Conservation (phyloP, 192 early-diverging fungal species). For the Coemansia sp. region DNA sequence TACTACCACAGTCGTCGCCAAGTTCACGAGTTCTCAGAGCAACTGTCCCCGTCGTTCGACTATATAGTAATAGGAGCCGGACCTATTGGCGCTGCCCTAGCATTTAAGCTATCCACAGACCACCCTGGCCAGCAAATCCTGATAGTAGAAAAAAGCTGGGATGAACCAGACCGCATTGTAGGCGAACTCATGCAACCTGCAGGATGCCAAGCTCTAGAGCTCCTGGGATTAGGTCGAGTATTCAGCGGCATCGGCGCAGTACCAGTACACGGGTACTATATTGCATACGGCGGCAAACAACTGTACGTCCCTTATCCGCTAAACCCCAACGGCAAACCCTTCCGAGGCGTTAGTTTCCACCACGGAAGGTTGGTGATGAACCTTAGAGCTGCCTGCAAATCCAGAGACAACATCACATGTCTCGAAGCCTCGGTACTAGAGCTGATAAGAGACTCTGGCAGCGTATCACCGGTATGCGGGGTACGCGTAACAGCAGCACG, state of each 20-base stretch:
- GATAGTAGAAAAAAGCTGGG: constrained; percentile 79
- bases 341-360: constrained; percentile 82
- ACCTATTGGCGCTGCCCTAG: constrained; percentile 87
- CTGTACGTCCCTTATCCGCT: constrained; percentile 76
- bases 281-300: constrained; percentile 65
- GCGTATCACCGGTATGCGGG: constrained; percentile 13
- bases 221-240: constrained; percentile 72
- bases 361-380: constrained; percentile 93
- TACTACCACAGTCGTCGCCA: constrained; percentile 30
- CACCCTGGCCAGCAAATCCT: constrained; percentile 63
- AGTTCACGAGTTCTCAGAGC: not conserved
- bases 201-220: constrained; percentile 78
- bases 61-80: constrained; percentile 92
- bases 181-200: constrained; percentile 97
- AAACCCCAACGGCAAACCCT: constrained; percentile 50
- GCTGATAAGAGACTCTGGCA: constrained; percentile 54
- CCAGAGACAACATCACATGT: constrained; percentile 65
- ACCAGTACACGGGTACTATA: constrained; percentile 80
- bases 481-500: constrained; percentile 23
- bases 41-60: constrained; percentile 58
- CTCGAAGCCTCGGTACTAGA: constrained; percentile 77
- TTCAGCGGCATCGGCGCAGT: constrained; percentile 86
- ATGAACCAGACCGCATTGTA: constrained; percentile 95
- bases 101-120: constrained; percentile 72
- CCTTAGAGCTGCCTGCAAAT: constrained; percentile 63